Base-by-base conservation (phyloP, 2,329 filamentous ascomycete genomes). In the Podosphaera aphanis region DNA sequence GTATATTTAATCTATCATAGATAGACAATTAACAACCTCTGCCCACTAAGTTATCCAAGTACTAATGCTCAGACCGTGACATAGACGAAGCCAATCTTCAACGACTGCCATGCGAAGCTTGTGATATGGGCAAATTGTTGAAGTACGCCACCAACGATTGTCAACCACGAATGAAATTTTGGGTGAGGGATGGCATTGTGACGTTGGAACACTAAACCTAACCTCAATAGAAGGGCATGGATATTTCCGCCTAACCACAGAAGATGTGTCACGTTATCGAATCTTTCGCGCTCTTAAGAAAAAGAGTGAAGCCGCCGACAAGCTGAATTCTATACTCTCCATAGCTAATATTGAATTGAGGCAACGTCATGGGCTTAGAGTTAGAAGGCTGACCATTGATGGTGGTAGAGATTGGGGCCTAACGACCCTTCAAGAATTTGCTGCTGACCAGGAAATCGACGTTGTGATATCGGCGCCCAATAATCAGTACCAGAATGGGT, bases 211-310 rank as follows among this genome's bases (percentile, higher is more conserved):
- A n/a, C 23, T 42, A 29, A 42, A 42, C 16, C 21, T 20, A 18
- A 29, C 13, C 21, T 29, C 40, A 5, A 42, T 42, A 6, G 40
- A 42, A 18, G 40, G 40, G 2, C 10, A 42, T 19, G 16, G 40
- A n/a, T 29, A 42, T 29, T 42, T 42, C 23, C 29, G 40, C 16
- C 23, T 42, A 27, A 42, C 21, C 16, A 16, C 21, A 29, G 40
- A 42, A 29, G 40, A 42, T 16, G 2, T 42, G 20, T 42, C 40
- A 13, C 13, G 21, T 8, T 27, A 23, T n/a, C 40, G 40, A 2
- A 42, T 42, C 6, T 42, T 42, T 18, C 40, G 40, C 40, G 40
- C 40, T 29, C 16, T 42, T 5, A 42, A 42, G 40, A 42, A 29
- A n/a, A 42, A 42, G n/a, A 42, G 16, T 29, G 40, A 42, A 13